phyloP scores from a whole-genome alignment of 768 basidiomycete species.

The Tubosaeta sp. region DNA sequence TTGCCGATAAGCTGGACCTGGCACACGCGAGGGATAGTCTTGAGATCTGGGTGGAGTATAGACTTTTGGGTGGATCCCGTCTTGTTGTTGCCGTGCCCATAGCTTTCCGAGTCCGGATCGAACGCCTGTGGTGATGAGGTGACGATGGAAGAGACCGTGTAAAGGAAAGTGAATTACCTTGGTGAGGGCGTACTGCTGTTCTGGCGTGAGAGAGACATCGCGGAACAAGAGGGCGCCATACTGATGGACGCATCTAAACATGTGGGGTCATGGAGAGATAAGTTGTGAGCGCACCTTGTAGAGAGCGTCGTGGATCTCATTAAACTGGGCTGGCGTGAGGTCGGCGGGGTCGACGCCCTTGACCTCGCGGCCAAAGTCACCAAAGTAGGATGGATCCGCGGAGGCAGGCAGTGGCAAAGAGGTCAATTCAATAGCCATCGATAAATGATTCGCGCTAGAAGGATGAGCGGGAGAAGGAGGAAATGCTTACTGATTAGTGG shows the following conservation, averaged over 20 bases:
- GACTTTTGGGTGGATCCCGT: constrained; percentile 69
- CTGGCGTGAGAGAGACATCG: constrained; percentile 62
- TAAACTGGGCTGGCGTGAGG: constrained; percentile 56
- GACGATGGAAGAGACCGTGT: not conserved
- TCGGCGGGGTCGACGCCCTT: constrained; percentile 65
- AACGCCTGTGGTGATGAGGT: constrained; percentile 53
- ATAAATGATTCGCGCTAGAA: too few species aligned
- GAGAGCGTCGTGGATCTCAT: constrained; percentile 63
- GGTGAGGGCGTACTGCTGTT: constrained; percentile 81
- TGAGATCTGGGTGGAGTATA: constrained; percentile 84
- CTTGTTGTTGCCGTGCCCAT: constrained; percentile 90
- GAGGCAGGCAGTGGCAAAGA: constrained; percentile 71
- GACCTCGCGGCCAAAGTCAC: constrained; percentile 73
- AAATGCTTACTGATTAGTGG: not conserved
- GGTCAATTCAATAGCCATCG: constrained; percentile 63
- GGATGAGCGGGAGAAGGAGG: too few species aligned
- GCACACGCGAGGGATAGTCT: constrained; percentile 83
- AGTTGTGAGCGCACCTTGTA: constrained; percentile 55
- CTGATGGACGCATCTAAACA: constrained; percentile 33
- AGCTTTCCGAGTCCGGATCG: constrained; percentile 56
- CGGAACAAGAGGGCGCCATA: constrained; percentile 74
- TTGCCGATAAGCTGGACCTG: constrained; percentile 94
- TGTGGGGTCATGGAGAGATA: not conserved
- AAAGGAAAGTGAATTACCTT: constrained; percentile 47
- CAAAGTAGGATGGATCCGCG: constrained; percentile 63